Evolutionary conservation across 1,284 basidiomycete genomes (phyloP), one percentile per base, ranked within the genome.

Genomic region (Trametes sp.): DNA sequence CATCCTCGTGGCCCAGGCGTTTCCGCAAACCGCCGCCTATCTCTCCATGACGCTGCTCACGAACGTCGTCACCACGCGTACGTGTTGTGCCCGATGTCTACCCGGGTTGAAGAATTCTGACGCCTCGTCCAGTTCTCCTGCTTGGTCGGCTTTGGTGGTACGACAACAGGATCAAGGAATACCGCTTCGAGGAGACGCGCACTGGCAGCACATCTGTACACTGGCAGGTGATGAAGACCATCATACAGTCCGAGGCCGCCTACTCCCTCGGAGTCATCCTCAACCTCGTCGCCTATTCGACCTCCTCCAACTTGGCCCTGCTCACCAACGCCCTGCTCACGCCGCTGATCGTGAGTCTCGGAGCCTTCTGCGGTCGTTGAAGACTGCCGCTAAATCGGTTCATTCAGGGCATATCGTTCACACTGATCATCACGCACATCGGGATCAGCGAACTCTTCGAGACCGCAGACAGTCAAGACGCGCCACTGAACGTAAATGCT

Each of bases 381-480:
- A 3, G 16, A 4, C 35, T 6, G 35, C 4, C 7, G 19, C 38
- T 29, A 9, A 38, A 6, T 38, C 7, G 10, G 2, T 24, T 21
- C 21, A 6, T 11, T 9, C 23, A 57, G 55, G 55, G 45, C 0
- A 38, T 57, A 0, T 48, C 55, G 0, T 57, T 57, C 33, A 57
- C 55, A 5, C 21, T 49, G 33, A 57, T 57, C 55, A 57, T 57
- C 26, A 38, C 36, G 4, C 45, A 35, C 14, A 41, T 57, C 16
- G 55, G 55, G 7, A 7, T 57, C 6, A 38, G 46, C 33, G 53
- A 54, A n/a, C n/a, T n/a, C n/a, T n/a, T n/a, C n/a, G n/a, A n/a
- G n/a, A n/a, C n/a, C n/a, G n/a, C n/a, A n/a, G n/a, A n/a, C n/a
- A n/a, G n/a, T n/a, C n/a, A n/a, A n/a, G n/a, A n/a, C n/a, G n/a